Conservation (phyloP, 2,329 filamentous ascomycete species). For the Fusarium graminum region DNA sequence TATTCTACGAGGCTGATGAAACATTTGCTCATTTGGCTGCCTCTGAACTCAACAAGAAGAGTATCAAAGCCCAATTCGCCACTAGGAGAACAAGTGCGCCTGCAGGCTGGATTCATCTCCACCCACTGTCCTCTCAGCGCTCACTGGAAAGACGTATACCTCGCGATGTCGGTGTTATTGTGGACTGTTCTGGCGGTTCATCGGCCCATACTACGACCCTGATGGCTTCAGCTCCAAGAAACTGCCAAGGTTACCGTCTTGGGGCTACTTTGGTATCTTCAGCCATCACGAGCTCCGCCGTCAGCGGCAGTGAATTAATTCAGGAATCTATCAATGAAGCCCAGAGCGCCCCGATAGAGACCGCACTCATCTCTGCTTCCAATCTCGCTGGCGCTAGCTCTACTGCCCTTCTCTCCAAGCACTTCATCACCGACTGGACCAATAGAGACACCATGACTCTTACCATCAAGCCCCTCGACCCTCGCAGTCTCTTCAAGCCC, state of each 20-base stretch:
- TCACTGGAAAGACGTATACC: background rate
- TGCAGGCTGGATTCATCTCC: background rate
- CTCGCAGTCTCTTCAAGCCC: background rate
- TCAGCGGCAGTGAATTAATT: background rate
- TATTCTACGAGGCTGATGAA: background rate
- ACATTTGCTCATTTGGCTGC: background rate
- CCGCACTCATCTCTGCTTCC: background rate
- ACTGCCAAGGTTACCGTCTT: background rate
- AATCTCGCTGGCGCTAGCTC: background rate
- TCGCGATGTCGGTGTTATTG: background rate
- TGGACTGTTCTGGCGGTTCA: background rate
- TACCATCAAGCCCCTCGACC: background rate
- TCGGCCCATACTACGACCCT: background rate
- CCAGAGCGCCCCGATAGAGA: background rate
- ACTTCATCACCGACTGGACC: conserved; percentile 1
- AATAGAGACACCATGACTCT: background rate
- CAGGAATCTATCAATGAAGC: background rate
- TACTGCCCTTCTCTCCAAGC: background rate
- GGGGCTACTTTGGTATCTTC: background rate
- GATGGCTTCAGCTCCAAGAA: background rate
- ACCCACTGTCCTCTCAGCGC: background rate
- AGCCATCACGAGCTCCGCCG: background rate
- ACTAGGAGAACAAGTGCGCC: background rate
- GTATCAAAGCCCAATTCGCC: background rate
- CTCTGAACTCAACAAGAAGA: background rate